These are phyloP conservation scores for Triticum timopheevii DNA, from an alignment of 176 grass and related monocot genomes.

Conservation along the genomic window DNA sequence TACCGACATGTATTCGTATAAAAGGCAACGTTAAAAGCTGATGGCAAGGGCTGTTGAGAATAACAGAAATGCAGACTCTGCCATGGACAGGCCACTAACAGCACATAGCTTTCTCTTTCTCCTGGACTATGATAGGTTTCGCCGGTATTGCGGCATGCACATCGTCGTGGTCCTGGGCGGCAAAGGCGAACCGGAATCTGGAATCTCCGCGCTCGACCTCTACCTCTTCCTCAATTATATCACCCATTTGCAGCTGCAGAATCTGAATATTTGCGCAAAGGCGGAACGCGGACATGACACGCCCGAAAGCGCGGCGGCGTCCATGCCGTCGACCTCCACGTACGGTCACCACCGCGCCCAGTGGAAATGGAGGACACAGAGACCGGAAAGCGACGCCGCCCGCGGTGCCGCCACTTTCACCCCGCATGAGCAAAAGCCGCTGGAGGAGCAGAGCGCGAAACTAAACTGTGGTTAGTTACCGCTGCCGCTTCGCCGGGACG, in stretches of 20 bases:
- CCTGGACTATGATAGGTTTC: neutral
- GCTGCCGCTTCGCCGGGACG: neutral
- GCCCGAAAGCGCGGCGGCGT: constrained; percentile 31
- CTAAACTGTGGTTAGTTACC: neutral
- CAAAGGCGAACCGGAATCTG: constrained; percentile 42
- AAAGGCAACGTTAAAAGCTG: neutral
- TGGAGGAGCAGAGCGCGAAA: neutral
- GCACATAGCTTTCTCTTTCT: neutral
- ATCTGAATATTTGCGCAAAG: constrained; percentile 45
- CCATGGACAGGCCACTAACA: neutral
- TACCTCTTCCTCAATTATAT: constrained; percentile 34
- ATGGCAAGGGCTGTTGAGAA: neutral
- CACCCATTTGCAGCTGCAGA: constrained; percentile 45
- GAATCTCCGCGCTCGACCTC: constrained; percentile 47
- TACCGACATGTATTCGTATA: neutral
- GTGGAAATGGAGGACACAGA: constrained; percentile 15
- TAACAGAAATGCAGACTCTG: neutral
- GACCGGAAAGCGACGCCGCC: constrained; percentile 21
- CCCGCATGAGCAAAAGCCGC: constrained; percentile 26
- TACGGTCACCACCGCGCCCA: neutral
- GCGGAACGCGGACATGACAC: constrained; percentile 27
- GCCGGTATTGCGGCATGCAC: constrained; percentile 39
- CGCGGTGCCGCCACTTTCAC: constrained; percentile 16
- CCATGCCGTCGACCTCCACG: constrained; percentile 25
- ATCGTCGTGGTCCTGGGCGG: constrained; percentile 28